Percentiles rank a stretch among this genome's conserved stretches.
phyloP scores from a whole-genome alignment of 2,329 filamentous ascomycete species.

The Seiridium cupressi region DNA sequence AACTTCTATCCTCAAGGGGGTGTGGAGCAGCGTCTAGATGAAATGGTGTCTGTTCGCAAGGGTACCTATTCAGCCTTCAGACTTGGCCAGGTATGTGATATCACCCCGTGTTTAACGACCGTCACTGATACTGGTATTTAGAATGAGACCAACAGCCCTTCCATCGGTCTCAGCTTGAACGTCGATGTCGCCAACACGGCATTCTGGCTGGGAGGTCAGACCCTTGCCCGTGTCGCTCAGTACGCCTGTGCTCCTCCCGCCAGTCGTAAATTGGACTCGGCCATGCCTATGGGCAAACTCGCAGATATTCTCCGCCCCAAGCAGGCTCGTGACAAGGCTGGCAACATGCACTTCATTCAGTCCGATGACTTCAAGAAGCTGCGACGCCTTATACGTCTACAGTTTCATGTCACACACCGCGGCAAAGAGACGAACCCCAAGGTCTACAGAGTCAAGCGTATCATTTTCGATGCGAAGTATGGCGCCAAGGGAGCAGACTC shows the following conservation, averaged over 20 bases:
- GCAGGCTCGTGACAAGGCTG: constrained; percentile 14
- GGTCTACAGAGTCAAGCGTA: constrained; percentile 49
- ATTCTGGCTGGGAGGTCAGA: constrained; percentile 65
- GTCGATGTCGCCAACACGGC: constrained; percentile 89
- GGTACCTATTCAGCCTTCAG: constrained; percentile 87
- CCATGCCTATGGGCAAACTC: constrained; percentile 22
- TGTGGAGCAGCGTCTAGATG: constrained; percentile 53
- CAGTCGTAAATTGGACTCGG: constrained; percentile 22
- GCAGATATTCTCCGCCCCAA: constrained; percentile 33
- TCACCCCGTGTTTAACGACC: background rate
- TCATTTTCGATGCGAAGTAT: constrained; percentile 45
- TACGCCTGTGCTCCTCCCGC: constrained; percentile 18
- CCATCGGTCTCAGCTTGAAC: constrained; percentile 73
- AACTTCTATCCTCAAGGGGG: constrained; percentile 70
- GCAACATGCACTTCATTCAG: constrained; percentile 24
- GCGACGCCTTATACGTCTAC: constrained; percentile 51
- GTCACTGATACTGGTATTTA: constrained; percentile 11
- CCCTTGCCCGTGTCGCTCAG: constrained; percentile 34
- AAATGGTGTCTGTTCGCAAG: constrained; percentile 75
- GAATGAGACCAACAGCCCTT: constrained; percentile 16
- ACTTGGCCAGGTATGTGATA: constrained; percentile 56
- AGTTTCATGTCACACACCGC: constrained; percentile 55
- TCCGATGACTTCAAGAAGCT: constrained; percentile 56
- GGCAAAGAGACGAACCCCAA: constrained; percentile 44
- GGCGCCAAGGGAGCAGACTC: constrained; percentile 46